A percentile compares a stretch with the other conserved stretches of the same genome.
These are phyloP conservation scores for Rhizophagus sp. DNA, from an alignment of 192 early-diverging fungal species.

Conservation along the genomic window DNA sequence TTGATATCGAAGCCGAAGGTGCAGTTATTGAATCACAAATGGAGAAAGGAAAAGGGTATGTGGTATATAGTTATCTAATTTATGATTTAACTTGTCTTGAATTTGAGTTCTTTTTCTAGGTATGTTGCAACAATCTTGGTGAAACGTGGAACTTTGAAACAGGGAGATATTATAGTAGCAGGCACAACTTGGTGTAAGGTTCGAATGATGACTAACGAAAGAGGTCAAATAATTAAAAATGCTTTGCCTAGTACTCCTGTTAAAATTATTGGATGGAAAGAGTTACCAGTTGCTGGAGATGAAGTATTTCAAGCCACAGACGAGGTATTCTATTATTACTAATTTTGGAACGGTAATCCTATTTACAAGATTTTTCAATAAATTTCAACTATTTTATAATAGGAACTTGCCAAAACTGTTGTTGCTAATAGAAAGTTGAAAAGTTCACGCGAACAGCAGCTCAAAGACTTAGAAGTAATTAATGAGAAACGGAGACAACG, in stretches of 20 bases:
- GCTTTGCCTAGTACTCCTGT: constrained; percentile 88
- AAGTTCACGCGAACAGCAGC: constrained; percentile 58
- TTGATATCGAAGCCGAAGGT: constrained; percentile 76
- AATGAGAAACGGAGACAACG: constrained; percentile 69
- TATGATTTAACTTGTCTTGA: not conserved
- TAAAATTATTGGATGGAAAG: constrained; percentile 91
- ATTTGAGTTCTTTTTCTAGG: constrained; percentile 29
- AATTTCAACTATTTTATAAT: constrained; percentile 20
- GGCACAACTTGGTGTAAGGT: constrained; percentile 89
- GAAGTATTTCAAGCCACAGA: constrained; percentile 74
- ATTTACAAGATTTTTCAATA: not conserved
- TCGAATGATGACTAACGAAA: constrained; percentile 78
- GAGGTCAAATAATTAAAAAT: constrained; percentile 64
- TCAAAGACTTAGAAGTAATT: constrained; percentile 70
- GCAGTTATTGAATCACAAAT: constrained; percentile 87
- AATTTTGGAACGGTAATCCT: not conserved
- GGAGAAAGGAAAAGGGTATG: constrained; percentile 71
- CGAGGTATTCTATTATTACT: constrained; percentile 42
- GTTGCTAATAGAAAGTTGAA: constrained; percentile 66
- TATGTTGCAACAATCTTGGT: constrained; percentile 88
- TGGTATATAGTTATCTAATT: not conserved
- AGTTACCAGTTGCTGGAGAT: constrained; percentile 89
- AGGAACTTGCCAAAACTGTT: constrained; percentile 75
- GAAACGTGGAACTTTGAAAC: constrained; percentile 80
- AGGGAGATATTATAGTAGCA: constrained; percentile 80